Evolutionary conservation across 2,329 filamentous ascomycete genomes (phyloP).

Genomic region (Parastagonospora nodorum): DNA sequence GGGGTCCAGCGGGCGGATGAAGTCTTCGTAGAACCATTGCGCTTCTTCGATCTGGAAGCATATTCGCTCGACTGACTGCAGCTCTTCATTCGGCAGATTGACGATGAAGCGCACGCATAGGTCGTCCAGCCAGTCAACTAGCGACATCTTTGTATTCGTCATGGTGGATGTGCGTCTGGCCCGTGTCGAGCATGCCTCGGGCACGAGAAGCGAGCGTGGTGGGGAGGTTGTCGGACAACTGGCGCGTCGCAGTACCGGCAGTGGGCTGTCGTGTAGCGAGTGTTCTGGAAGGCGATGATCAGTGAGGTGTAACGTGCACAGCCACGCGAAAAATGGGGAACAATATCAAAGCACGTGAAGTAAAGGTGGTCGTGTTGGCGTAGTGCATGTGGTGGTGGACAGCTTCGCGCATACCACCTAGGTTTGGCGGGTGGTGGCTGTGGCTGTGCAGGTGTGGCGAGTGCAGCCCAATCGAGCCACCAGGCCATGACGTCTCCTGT

Average conservation of each 20-base stretch:
- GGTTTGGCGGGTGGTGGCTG: constrained; percentile 10
- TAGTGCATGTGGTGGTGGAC: not conserved
- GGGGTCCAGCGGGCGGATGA: constrained; percentile 88
- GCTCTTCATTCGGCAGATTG: constrained; percentile 90
- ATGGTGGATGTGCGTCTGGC: constrained; percentile 58
- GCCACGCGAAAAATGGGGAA: constrained; percentile 34
- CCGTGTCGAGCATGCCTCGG: constrained; percentile 64
- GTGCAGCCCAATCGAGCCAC: not conserved
- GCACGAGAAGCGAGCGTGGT: constrained; percentile 16
- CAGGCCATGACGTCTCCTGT: constrained; percentile 26
- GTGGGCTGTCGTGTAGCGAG: constrained; percentile 3
- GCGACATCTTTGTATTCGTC: constrained; percentile 77
- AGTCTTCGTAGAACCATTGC: constrained; percentile 99
- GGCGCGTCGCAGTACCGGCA: constrained; percentile 7
- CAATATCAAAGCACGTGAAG: constrained; percentile 9
- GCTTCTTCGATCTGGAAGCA: constrained; percentile 99
- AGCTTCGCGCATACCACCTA: not conserved
- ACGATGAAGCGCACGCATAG: constrained; percentile 97
- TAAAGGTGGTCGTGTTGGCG: constrained; percentile 3
- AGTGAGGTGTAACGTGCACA: constrained; percentile 22
- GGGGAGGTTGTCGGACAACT: constrained; percentile 1
- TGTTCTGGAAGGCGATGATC: constrained; percentile 13
- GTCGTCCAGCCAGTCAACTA: constrained; percentile 98
- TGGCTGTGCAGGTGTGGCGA: constrained; percentile 17
- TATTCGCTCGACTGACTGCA: constrained; percentile 87